Base-by-base conservation (phyloP, 495 filamentous ascomycete genomes). In the Aspergillus kassunensis region DNA sequence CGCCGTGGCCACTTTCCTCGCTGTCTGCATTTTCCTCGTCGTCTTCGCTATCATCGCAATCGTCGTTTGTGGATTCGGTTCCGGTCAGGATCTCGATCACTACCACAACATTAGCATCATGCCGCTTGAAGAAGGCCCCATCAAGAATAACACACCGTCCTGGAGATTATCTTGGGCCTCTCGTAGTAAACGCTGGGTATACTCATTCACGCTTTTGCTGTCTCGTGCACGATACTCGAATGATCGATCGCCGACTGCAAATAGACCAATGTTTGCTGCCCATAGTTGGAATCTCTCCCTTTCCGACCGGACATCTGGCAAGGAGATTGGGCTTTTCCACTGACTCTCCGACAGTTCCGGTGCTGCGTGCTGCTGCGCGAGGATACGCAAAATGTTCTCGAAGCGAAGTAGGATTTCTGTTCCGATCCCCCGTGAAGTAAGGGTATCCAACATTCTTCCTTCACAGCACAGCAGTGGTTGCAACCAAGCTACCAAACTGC, bases 191-290 rank as follows among this genome's bases (percentile, higher is more conserved):
- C 19, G 10, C 7, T 15, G 42, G 8, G 42, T 29, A 44, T 44
- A 44, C 6, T 44, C 8, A 15, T 44, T 29, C 2, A 44, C 23
- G 23, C 21, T 18, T 44, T 9, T 2, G n/a, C 10, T 27, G 23
- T 44, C 42, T 12, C 42, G 42, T 4, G n/a, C 15, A 0, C 42
- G 42, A 30, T 44, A 44, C 12, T 30, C 42, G n/a, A 44, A 30
- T 18, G 42, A 44, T 16, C 42, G 21, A 30, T 44, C 42, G 13
- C 42, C 42, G 23, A 18, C n/a, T 7, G 21, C 42, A 30, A 29
- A 44, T 6, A 44, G 42, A 2, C 42, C 42, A 4, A 44, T 44
- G 25, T 44, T 44, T 4, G 42, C 42, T n/a, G 42, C 42, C 42
- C 42, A 44, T 27, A 44, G 25, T 15, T 30, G 42, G 15, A 44